phyloP scores from a whole-genome alignment of 1,139 yeast genomes.

The Scheffersomyces insectosa region DNA sequence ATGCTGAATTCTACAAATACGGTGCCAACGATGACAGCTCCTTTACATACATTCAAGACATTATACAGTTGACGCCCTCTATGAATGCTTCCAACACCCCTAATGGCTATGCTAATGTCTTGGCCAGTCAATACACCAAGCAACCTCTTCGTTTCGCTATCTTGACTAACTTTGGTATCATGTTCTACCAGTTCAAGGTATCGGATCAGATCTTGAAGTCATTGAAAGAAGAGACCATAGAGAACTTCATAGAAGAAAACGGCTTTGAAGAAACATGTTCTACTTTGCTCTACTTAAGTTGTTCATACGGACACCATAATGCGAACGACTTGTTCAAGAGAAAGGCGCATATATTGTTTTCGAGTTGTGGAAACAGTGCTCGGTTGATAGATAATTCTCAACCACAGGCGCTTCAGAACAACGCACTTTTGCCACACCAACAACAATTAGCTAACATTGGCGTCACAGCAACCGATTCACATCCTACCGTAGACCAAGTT shows the following conservation, averaged over 20 bases:
- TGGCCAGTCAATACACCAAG: slow-evolving; percentile 79
- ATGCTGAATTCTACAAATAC: slow-evolving; percentile 71
- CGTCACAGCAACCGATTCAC: slow-evolving; percentile 17
- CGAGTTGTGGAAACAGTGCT: slow-evolving; percentile 58
- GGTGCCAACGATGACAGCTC: slow-evolving; percentile 33
- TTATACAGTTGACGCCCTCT: slow-evolving; percentile 67
- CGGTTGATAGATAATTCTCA: slow-evolving; percentile 35
- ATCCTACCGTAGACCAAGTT: slow-evolving; percentile 64
- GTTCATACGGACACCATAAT: slow-evolving; percentile 59
- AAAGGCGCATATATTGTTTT: slow-evolving; percentile 52
- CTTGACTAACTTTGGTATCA: slow-evolving; percentile 76
- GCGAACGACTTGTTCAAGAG: slow-evolving; percentile 51
- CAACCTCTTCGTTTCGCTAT: slow-evolving; percentile 72
- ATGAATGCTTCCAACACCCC: slow-evolving; percentile 74
- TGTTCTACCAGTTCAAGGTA: slow-evolving; percentile 72
- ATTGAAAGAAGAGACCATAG: slow-evolving; percentile 58
- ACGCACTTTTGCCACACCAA: slow-evolving; percentile 9
- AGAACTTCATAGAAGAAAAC: slow-evolving; percentile 49
- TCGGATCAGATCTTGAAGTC: slow-evolving; percentile 77
- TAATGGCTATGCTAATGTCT: slow-evolving; percentile 76
- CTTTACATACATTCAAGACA: slow-evolving; percentile 60
- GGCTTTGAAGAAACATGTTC: slow-evolving; percentile 79
- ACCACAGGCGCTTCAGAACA: neutral
- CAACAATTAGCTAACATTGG: slow-evolving; percentile 8
- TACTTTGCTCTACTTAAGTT: slow-evolving; percentile 78